Conservation (phyloP, 2,329 filamentous ascomycete genomes). For the Xylariaceae sp. region DNA sequence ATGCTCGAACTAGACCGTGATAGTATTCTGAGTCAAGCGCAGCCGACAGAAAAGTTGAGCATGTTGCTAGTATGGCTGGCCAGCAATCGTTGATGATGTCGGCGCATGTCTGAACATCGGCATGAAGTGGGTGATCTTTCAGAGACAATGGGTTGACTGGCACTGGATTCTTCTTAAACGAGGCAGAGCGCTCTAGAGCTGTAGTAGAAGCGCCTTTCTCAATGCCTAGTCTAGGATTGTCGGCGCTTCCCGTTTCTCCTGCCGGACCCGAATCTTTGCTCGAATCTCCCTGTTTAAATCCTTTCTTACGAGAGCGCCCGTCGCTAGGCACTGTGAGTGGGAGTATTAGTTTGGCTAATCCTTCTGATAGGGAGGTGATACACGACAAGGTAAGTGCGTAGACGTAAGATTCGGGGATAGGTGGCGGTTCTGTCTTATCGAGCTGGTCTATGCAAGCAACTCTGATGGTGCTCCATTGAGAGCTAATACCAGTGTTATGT, state of each 20-base stretch:
- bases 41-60: conserved; percentile 91
- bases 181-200: conserved; percentile 56
- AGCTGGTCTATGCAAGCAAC: conserved; percentile 90
- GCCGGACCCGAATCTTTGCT: conserved; percentile 42
- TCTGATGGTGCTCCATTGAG: conserved; percentile 83
- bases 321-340: conserved; percentile 84
- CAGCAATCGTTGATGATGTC: conserved; percentile 86
- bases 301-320: conserved; percentile 48
- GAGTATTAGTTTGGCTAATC: conserved; percentile 86
- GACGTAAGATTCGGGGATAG: conserved; percentile 86
- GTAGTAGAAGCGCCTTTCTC: conserved; percentile 25
- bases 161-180: conserved; percentile 70
- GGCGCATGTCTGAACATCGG: conserved; percentile 72
- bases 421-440: conserved; percentile 82
- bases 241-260: conserved; percentile 33
- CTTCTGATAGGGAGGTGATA: conserved; percentile 85
- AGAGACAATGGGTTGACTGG: conserved; percentile 80
- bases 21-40: conserved; percentile 92
- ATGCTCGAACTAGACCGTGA: conserved; percentile 82
- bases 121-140: conserved; percentile 65
- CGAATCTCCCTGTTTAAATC: conserved; percentile 38
- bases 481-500: conserved; percentile 74
- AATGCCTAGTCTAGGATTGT: conserved; percentile 28
- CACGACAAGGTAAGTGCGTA: conserved; percentile 87
- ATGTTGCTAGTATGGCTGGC: conserved; percentile 91